Conservation (phyloP, 306 rosid species). For the Quercus wislizeni region DNA sequence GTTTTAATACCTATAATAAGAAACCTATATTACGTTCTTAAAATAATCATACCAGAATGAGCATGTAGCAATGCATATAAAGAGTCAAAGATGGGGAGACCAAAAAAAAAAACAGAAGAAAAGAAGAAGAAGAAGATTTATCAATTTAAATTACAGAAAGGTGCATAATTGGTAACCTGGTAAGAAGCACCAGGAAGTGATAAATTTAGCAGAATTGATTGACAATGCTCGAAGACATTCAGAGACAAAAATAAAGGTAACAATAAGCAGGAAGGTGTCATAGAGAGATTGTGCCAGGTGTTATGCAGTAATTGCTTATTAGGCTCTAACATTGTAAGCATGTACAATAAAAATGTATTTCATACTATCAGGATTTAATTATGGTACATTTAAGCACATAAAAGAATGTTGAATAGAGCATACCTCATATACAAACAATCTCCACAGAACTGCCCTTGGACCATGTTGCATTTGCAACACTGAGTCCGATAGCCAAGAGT, state of each 20-base stretch:
- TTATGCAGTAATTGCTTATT: neutral
- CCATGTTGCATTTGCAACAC: conserved; percentile 66
- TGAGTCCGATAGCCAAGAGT: conserved; percentile 79
- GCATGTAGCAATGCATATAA: neutral
- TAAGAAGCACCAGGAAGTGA: neutral
- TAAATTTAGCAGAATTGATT: neutral
- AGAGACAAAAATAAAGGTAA: neutral
- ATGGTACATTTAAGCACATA: conserved; percentile 1
- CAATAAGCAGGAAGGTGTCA: neutral
- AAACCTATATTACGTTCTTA: neutral
- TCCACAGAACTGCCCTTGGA: conserved; percentile 94
- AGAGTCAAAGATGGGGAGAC: neutral
- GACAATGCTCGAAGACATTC: neutral
- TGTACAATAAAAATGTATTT: neutral
- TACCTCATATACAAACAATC: conserved; percentile 98
- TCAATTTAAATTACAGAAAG: neutral
- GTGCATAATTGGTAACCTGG: neutral
- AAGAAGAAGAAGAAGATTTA: neutral
- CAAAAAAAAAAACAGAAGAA: neutral
- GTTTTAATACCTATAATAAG: neutral
- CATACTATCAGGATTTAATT: neutral
- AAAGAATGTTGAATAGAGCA: conserved; percentile 16
- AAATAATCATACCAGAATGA: neutral
- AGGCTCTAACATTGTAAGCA: neutral
- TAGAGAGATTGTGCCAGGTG: neutral